Base-by-base conservation (phyloP, 2,329 filamentous ascomycete genomes). In the Ophioceras dolichostomum region DNA sequence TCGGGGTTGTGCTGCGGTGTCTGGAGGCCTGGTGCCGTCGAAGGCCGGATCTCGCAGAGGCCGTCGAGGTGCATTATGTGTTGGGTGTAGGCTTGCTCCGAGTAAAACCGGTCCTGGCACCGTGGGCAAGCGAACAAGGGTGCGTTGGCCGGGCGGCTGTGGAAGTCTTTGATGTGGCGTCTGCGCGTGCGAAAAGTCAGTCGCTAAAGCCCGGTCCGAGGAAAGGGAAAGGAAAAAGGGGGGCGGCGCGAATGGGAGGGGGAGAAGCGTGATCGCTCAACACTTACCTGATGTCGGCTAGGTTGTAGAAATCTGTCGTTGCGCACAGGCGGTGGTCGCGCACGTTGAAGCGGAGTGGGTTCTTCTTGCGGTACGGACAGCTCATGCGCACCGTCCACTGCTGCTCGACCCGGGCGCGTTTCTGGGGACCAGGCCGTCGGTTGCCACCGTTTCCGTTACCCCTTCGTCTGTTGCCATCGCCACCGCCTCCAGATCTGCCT, bases 331-430 rank as follows among this genome's bases (percentile, higher is more conserved):
- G 39, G 24, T 40, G 24, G 30, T 40, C 39, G 12, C 39, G 33
- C 18, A 40, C 39, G 30, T 40, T 37, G 29, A 40, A 40, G 13
- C 39, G 39, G 13, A 40, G 29, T 4, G 39, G 39, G n/a, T 40
- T 40, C 34, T 30, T 37, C 13, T 38, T 38, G 12, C 39, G 20
- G 29, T 38, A 40, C 9, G 39, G 39, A 24, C 39, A 40, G 27
- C 32, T 39, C 38, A 39, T 39, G 17, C 38, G 21, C n/a, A 39
- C 32, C 7, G 17, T 16, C 13, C 29, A 32, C 10, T 39, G 20
- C 12, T 30, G 27, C 12, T 39, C 29, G n/a, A 36, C 21, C 34
- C 36, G 36, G 10, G 34, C 16, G 10, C 38, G 34, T 24, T 40
- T 40, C 31, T 36, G 38, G 21, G 29, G 36, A 5, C n/a, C 19